phyloP scores from a whole-genome alignment of 352 stramenopile species.

The Peronospora tabacina region DNA sequence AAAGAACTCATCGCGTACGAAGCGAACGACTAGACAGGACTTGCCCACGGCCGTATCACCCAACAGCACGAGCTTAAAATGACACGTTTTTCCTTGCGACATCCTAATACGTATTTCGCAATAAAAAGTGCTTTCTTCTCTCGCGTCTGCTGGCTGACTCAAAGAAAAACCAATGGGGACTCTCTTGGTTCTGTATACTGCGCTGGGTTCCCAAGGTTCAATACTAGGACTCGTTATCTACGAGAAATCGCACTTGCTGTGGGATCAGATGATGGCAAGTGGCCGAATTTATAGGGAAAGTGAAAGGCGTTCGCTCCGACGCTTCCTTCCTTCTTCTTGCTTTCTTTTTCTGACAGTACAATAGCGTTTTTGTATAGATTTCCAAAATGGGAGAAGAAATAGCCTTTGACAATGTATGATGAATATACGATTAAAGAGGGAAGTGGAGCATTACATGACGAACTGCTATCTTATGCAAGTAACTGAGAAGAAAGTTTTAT shows the following conservation, averaged over 20 bases:
- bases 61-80: slow-evolving; percentile 99
- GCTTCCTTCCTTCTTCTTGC: slow-evolving; percentile 23
- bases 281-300: slow-evolving; percentile 1
- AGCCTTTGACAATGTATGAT: slow-evolving; percentile 8
- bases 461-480: too few relatives aligned
- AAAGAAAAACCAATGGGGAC: slow-evolving; percentile 10
- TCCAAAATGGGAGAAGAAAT: slow-evolving; percentile 26
- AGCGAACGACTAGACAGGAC: slow-evolving; percentile 98
- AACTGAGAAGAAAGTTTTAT: neutral
- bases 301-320: slow-evolving; percentile 5
- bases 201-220: slow-evolving; percentile 10
- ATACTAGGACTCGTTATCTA: neutral
- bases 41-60: slow-evolving; percentile 99
- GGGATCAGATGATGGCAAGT: slow-evolving; percentile 5
- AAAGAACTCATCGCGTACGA: slow-evolving; percentile 99
- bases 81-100: slow-evolving; percentile 80
- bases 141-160: slow-evolving; percentile 15
- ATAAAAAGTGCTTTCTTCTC: slow-evolving; percentile 8
- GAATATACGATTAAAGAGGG: slow-evolving; percentile 11
- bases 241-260: neutral
- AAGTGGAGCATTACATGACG: neutral
- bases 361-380: slow-evolving; percentile 27
- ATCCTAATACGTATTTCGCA: slow-evolving; percentile 32
- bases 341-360: slow-evolving; percentile 21
- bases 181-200: slow-evolving; percentile 3